Evolutionary conservation across 2,329 filamentous ascomycete genomes (phyloP), one percentile per base, ranked within the genome.

Genomic region (Cordyceps fumosorosea): DNA sequence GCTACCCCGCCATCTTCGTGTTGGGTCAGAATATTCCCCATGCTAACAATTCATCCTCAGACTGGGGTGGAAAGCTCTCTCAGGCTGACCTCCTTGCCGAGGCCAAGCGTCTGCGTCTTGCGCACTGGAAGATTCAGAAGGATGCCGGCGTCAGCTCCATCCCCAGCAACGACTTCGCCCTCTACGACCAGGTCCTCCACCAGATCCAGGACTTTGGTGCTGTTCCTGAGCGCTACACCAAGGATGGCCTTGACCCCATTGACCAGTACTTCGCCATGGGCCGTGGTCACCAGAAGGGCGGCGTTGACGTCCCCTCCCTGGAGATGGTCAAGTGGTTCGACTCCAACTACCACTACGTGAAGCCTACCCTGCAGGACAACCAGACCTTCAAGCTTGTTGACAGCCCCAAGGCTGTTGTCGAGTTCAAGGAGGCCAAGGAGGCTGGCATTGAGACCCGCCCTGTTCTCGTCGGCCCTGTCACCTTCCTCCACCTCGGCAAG

Each of bases 281-380:
- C 74, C 91, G 95, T 88, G 95, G 95, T 76, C 93, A 96, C 82
- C 95, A 99, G 82, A 96, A 91, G 87, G 86, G 88, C 74, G 86
- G 90, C 78, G 84, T 98, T 71, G 95, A 99, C 79, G 95, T 98
- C 69, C 91, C 93, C 71, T 86, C 84, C 74, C 83, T 96, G 80
- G 95, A 99, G 86, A 99, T 99, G 95, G 95, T 99, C 73, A 99
- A 99, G 86, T 99, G 95, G 95, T 99, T 99, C 77, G 95, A 99
- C 85, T 96, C 92, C 69, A 99, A 99, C 89, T 99, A 99, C 89
- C 95, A 98, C 86, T 99, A 99, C 80, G 95, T 98, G 82, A 98
- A 98, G 88, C 95, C 95, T 67, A 97, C 95, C 66, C 87, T 99
- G 69, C 92, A 97, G 81, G 89, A 97, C 82, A 89, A 90, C 85